Base-by-base conservation (phyloP, 768 basidiomycete species). In the Gymnopilus junonius region DNA sequence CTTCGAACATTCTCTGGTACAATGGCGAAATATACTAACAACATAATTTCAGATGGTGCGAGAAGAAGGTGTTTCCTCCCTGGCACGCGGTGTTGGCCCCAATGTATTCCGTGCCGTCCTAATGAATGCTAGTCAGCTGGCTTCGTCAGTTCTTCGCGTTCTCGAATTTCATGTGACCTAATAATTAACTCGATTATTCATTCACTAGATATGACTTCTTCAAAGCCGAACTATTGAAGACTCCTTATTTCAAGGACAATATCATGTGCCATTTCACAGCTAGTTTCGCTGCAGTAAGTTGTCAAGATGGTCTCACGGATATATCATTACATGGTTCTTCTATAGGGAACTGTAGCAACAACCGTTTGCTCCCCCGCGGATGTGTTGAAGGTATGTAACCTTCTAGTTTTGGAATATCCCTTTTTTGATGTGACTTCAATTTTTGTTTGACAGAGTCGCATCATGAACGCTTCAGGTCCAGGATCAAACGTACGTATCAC, bases 101-200 rank as follows among this genome's bases (percentile, higher is more conserved):
- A 97, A 97, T 68, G 88, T 94, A 6, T 89, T 95, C 73, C 85
- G 94, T 73, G 90, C 94, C 1, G 71, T 95, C 14, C 75, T 96
- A 65, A 95, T 95, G 94, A 96, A 95, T 74, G 92, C 93, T 53
- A 92, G 90, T 77, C 94, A 97, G 74, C 87, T 96, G 25, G 94
- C 93, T 1, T 94, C 93, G 88, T 93, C 73, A 73, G 91, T 81
- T 4, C 46, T 32, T 35, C 23, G 32, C 11, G n/a, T 50, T 25
- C 31, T 21, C 29, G n/a, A n/a, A 12, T 32, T 62, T 35, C 7
- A 2, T 31, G 10, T 20, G 7, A 31, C 4, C 4, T 51, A 31
- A 32, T n/a, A 17, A 2, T n/a, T n/a, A 21, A 11, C 37, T 46
- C 12, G 25, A 25, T 23, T 29, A 11, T 50, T 29, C 25, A 27